phyloP scores from a whole-genome alignment of 371 early-diverging fungal species.

The Mucor lusitanicus region DNA sequence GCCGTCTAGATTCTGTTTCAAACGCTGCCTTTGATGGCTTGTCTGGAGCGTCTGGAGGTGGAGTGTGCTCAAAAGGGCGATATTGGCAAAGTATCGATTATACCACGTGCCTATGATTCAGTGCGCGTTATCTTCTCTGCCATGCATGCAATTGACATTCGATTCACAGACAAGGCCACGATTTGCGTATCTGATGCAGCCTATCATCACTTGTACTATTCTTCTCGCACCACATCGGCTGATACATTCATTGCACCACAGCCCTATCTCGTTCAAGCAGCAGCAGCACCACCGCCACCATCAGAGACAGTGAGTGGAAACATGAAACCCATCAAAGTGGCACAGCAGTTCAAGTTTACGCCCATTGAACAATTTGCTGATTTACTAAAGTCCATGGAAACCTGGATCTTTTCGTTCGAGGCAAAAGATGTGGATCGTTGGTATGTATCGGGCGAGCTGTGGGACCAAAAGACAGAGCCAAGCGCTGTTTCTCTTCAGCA shows the following conservation, averaged over 20 bases:
- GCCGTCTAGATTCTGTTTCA: constrained; percentile 35
- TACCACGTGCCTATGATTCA: constrained; percentile 56
- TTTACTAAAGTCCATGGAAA: constrained; percentile 29
- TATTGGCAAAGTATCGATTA: constrained; percentile 49
- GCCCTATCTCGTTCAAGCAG: constrained; percentile 23
- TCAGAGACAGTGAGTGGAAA: background rate
- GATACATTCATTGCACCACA: constrained; percentile 21
- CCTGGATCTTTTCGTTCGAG: constrained; percentile 35
- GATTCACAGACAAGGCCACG: constrained; percentile 34
- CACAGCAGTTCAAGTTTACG: constrained; percentile 39
- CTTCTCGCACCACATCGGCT: constrained; percentile 4
- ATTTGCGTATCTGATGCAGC: constrained; percentile 47
- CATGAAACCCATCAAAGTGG: constrained; percentile 32
- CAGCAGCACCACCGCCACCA: background rate
- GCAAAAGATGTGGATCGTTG: constrained; percentile 5
- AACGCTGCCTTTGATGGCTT: constrained; percentile 50
- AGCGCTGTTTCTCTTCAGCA: constrained; percentile 51
- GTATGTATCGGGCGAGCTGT: constrained; percentile 2
- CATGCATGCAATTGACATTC: constrained; percentile 45
- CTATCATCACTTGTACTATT: constrained; percentile 33
- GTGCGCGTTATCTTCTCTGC: constrained; percentile 60
- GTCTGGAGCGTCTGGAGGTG: constrained; percentile 40
- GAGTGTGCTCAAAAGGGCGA: constrained; percentile 32
- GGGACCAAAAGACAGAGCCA: constrained; percentile 21
- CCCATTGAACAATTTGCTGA: constrained; percentile 37